phyloP scores from a whole-genome alignment of 345 rosid genomes.

The Citrus australasica region DNA sequence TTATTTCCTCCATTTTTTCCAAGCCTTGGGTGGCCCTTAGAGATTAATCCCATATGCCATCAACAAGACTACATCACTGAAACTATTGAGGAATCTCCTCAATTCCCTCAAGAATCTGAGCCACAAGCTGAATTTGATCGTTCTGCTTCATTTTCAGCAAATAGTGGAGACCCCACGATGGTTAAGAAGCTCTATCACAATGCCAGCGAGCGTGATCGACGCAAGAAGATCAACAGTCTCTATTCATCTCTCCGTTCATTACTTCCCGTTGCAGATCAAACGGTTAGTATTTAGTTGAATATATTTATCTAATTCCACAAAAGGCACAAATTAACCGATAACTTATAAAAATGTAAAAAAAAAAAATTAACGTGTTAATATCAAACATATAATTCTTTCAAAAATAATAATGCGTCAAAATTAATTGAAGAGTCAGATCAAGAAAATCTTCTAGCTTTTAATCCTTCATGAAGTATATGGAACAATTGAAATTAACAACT shows the following conservation, averaged over 20 bases:
- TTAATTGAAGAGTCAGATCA: too few relatives aligned
- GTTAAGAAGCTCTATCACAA: constrained; percentile 39
- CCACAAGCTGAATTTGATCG: background rate
- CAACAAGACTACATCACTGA: background rate
- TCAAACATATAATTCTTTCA: background rate
- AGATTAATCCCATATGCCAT: background rate
- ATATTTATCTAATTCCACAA: background rate
- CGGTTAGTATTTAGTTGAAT: background rate
- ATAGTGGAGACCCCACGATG: constrained; percentile 14
- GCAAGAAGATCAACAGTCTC: constrained; percentile 31
- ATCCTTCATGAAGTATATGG: too few relatives aligned
- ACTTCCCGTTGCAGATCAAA: constrained; percentile 15
- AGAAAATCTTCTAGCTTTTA: too few relatives aligned
- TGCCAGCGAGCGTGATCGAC: constrained; percentile 32
- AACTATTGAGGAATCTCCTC: background rate
- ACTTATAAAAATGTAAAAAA: too few relatives aligned
- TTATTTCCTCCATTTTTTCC: background rate
- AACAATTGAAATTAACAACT: too few relatives aligned
- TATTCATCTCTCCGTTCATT: constrained; percentile 29
- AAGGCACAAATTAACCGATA: background rate
- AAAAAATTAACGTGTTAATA: too few relatives aligned
- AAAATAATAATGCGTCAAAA: too few relatives aligned
- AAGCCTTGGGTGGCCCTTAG: background rate
- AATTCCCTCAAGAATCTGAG: background rate
- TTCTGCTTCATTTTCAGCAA: background rate